Conservation (phyloP, 1,284 basidiomycete genomes). For the Cerioporus squamosus region DNA sequence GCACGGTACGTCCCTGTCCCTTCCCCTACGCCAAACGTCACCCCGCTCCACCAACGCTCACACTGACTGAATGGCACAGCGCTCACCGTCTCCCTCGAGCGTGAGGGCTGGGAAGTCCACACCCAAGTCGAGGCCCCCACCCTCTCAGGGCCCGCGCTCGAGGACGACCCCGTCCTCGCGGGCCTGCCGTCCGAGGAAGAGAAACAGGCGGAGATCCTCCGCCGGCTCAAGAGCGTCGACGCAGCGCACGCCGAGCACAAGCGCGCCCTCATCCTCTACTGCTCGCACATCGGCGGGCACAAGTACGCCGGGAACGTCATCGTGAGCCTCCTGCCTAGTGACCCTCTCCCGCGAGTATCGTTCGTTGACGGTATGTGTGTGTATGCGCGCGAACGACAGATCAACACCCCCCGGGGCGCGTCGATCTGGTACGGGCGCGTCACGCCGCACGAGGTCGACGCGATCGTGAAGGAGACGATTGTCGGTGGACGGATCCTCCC, state of each 20-base stretch:
- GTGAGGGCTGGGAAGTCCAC: slow-evolving; percentile 75
- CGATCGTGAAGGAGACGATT: slow-evolving; percentile 88
- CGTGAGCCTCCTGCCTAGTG: slow-evolving; percentile 55
- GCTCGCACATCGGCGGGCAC: slow-evolving; percentile 91
- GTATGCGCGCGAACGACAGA: slow-evolving; percentile 49
- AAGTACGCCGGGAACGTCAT: slow-evolving; percentile 92
- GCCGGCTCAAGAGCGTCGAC: slow-evolving; percentile 55
- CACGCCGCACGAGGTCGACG: slow-evolving; percentile 84
- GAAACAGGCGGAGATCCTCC: slow-evolving; percentile 47
- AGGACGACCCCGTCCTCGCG: slow-evolving; percentile 49
- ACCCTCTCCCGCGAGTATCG: neutral
- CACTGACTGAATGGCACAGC: slow-evolving; percentile 43
- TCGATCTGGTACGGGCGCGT: slow-evolving; percentile 95
- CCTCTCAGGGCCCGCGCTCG: slow-evolving; percentile 56
- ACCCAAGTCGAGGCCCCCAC: slow-evolving; percentile 75
- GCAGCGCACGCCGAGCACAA: slow-evolving; percentile 44
- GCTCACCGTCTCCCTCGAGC: slow-evolving; percentile 62
- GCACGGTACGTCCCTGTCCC: slow-evolving; percentile 58
- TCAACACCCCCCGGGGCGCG: slow-evolving; percentile 84
- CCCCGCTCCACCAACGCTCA: neutral
- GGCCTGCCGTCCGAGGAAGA: slow-evolving; percentile 44
- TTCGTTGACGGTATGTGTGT: no score
- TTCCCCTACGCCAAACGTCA: neutral
- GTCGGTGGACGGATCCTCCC: slow-evolving; percentile 83
- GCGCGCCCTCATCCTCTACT: slow-evolving; percentile 79